A percentile compares a stretch with the other conserved stretches of the same genome.
These are phyloP conservation scores for Myriosclerotinia duriaeana DNA, from an alignment of 2,329 filamentous ascomycete genomes.

Conservation along the genomic window DNA sequence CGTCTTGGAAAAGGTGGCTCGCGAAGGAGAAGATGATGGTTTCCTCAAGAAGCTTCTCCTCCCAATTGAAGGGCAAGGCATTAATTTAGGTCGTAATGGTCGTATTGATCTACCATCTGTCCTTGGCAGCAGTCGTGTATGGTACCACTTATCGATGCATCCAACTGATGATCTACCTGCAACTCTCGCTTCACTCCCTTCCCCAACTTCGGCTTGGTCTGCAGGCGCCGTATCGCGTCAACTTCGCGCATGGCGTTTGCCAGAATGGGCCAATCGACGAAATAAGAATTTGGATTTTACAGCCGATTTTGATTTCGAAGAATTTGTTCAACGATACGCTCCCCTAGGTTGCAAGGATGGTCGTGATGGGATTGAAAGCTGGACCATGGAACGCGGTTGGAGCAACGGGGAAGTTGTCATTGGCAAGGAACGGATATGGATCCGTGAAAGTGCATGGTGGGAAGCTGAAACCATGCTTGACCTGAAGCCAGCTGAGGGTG, in stretches of 20 bases:
- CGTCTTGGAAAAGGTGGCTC: constrained; percentile 80
- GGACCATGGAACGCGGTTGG: constrained; percentile 93
- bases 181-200: constrained; percentile 67
- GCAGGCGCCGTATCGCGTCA: constrained; percentile 90
- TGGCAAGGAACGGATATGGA: constrained; percentile 90
- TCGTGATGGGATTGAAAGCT: constrained; percentile 88
- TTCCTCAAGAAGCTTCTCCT: constrained; percentile 83
- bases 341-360: constrained; percentile 85
- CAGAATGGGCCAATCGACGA: constrained; percentile 94
- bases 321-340: constrained; percentile 82
- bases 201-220: constrained; percentile 83
- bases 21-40: constrained; percentile 76
- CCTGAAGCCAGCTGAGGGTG: constrained; percentile 55
- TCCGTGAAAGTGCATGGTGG: constrained; percentile 94
- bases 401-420: constrained; percentile 95
- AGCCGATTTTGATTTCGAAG: constrained; percentile 90
- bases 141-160: constrained; percentile 91
- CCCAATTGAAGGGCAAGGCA: constrained; percentile 73
- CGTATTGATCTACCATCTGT: constrained; percentile 75
- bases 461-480: constrained; percentile 96
- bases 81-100: constrained; percentile 73
- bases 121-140: constrained; percentile 81
- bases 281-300: constrained; percentile 93
- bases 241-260: constrained; percentile 86
- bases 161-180: constrained; percentile 84